Evolutionary conservation across 495 filamentous ascomycete species (phyloP), one percentile per base, ranked within the genome.

Genomic region (Halenospora varia): DNA sequence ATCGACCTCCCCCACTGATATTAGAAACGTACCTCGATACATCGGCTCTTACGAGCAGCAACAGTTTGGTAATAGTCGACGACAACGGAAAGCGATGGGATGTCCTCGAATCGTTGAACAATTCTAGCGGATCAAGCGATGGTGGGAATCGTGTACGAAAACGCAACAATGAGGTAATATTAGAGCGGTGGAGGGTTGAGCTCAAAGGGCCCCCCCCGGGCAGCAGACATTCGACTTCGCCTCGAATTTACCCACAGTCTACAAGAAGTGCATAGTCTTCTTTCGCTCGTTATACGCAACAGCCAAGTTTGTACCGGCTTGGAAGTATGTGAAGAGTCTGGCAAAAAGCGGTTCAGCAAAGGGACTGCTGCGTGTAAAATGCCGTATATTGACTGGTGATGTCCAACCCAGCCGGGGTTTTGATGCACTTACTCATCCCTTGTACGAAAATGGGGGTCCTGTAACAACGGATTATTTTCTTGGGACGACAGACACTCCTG

Each of bases 261-360:
- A 98, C 77, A 98, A 97, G 75, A 91, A 93, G 73, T 87, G 85
- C 63, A 94, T 98, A 59, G 87, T 97, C 54, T 81, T 97, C 59
- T 97, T 97, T 72, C 82, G 95, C 56, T 92, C 91, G 9, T 78
- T 98, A n/a, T 97, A 90, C 70, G 79, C 90, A 13, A 88, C 86
- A 51, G 82, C 89, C 23, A 88, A 88, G 62, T 80, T 96, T 55
- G 70, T 96, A 62, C 95, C 95, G 19, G 87, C 89, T 22, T 96
- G 88, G 88, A 95, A 88, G 74, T 87, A 96, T 61, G 80, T 85
- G 25, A 88, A 88, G 65, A 82, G 83, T 46, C 75, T 88, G 55
- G 80, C 82, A 9, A 93, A 89, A 65, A 73, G 77, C 53, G 81
- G 79, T 22, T 73, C 84, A 59, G 73, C 82, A 23, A 66, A 71